A percentile compares a stretch with the other conserved stretches of the same genome.
Conservation (phyloP, 495 filamentous ascomycete species). For the Neurospora sp. region DNA sequence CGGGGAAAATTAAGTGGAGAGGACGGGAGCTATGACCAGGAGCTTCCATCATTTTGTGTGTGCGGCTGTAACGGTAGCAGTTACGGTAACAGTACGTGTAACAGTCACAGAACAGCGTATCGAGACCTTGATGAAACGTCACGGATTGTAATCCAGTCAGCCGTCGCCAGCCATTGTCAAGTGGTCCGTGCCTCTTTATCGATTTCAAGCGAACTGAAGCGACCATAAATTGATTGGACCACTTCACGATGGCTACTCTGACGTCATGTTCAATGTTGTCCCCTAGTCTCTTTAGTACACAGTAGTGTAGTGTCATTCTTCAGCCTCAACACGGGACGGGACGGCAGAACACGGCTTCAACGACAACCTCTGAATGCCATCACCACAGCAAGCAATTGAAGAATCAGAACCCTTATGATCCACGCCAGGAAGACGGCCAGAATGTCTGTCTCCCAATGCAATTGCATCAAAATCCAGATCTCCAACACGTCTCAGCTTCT, state of each 20-base stretch:
- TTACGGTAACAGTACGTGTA: not conserved
- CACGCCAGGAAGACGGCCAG: not conserved
- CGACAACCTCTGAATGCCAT: not conserved
- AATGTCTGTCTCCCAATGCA: not conserved
- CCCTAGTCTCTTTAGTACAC: not conserved
- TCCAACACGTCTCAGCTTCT: not conserved
- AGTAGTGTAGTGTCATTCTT: not conserved
- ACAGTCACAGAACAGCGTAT: not conserved
- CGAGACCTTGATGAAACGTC: not conserved
- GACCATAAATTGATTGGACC: not conserved
- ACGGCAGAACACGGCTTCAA: not conserved
- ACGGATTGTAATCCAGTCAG: not conserved
- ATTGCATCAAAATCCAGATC: not conserved
- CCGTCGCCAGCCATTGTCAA: not conserved
- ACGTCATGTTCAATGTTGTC: not conserved
- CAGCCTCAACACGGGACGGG: not conserved
- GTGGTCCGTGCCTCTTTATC: not conserved
- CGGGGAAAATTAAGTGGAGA: not conserved
- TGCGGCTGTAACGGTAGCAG: not conserved
- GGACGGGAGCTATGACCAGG: not conserved
- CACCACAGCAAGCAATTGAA: not conserved
- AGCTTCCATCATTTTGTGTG: not conserved
- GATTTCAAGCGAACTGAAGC: not conserved
- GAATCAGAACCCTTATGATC: not conserved
- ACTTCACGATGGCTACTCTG: not conserved